A percentile compares a stretch with the other conserved stretches of the same genome.
These are phyloP conservation scores for Globisporangium spiculum DNA, from an alignment of 352 stramenopile genomes.

Conservation along the genomic window DNA sequence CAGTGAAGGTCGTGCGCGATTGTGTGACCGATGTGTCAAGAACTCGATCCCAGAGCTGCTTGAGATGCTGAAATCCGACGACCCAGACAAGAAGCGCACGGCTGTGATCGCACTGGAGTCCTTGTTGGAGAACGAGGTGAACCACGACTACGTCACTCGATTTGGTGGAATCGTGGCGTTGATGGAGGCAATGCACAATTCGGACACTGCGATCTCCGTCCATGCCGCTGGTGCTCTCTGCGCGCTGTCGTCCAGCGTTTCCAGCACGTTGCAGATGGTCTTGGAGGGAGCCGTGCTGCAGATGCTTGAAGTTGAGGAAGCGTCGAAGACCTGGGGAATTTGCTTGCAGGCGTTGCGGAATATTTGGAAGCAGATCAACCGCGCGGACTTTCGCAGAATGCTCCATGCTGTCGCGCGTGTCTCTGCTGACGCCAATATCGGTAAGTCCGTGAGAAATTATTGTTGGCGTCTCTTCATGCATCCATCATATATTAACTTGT, in stretches of 20 bases:
- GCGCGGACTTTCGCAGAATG: conserved; percentile 83
- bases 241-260: conserved; percentile 72
- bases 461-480: not conserved
- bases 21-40: conserved; percentile 86
- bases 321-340: conserved; percentile 68
- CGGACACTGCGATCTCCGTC: conserved; percentile 60
- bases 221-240: conserved; percentile 77
- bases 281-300: conserved; percentile 86
- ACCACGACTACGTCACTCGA: conserved; percentile 84
- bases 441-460: not conserved
- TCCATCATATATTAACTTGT: conserved; percentile 14
- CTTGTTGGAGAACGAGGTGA: conserved; percentile 79
- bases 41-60: conserved; percentile 74
- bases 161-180: conserved; percentile 68
- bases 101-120: conserved; percentile 78
- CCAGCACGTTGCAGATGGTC: conserved; percentile 84
- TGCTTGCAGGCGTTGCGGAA: conserved; percentile 81
- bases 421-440: conserved; percentile 72
- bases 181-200: conserved; percentile 66
- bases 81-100: conserved; percentile 58
- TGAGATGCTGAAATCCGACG: conserved; percentile 46
- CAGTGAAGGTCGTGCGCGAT: conserved; percentile 64
- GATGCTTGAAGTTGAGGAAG: conserved; percentile 86
- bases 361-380: conserved; percentile 89
- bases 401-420: conserved; percentile 79